These are phyloP conservation scores for Syncephalastrum contaminatum DNA, from an alignment of 371 early-diverging fungal species.

Conservation along the genomic window DNA sequence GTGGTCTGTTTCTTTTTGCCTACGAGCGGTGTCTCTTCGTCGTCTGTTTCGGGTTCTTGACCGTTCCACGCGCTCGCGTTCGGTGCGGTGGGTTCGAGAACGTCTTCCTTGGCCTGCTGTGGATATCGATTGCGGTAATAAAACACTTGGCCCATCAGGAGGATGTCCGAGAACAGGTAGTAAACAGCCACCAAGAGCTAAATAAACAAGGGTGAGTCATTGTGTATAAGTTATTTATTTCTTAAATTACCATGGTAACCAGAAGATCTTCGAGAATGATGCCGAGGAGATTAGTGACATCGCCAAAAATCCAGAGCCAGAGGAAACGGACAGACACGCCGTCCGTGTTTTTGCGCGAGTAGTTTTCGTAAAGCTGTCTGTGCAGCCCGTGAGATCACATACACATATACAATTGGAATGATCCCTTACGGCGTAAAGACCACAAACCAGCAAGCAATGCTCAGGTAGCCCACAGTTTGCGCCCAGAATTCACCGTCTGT, in stretches of 20 bases:
- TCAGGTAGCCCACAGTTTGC: slow-evolving; percentile 45
- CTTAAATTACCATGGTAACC: slow-evolving; percentile 58
- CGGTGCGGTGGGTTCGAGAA: too few species aligned
- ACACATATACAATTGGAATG: background rate
- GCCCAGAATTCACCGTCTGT: slow-evolving; percentile 24
- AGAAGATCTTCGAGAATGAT: slow-evolving; percentile 69
- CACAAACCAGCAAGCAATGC: slow-evolving; percentile 65
- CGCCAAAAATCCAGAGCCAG: slow-evolving; percentile 80
- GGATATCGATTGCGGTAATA: slow-evolving; percentile 47
- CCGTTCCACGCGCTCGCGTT: too few species aligned
- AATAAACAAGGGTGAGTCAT: background rate
- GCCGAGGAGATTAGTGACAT: slow-evolving; percentile 78
- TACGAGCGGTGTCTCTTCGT: too few species aligned
- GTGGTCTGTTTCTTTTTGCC: background rate
- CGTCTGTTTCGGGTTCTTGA: too few species aligned
- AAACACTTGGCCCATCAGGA: slow-evolving; percentile 53
- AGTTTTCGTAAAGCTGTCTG: slow-evolving; percentile 69
- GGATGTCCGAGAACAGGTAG: slow-evolving; percentile 47
- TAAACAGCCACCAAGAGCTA: slow-evolving; percentile 48
- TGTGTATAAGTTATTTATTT: slow-evolving; percentile 1
- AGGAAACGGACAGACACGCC: slow-evolving; percentile 71
- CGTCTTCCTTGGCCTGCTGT: background rate
- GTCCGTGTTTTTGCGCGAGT: slow-evolving; percentile 55
- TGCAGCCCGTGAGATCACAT: background rate
- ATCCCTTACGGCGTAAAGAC: slow-evolving; percentile 69